Conservation (phyloP, 192 early-diverging fungal genomes). For the Lunasporangiospora selenospora region DNA sequence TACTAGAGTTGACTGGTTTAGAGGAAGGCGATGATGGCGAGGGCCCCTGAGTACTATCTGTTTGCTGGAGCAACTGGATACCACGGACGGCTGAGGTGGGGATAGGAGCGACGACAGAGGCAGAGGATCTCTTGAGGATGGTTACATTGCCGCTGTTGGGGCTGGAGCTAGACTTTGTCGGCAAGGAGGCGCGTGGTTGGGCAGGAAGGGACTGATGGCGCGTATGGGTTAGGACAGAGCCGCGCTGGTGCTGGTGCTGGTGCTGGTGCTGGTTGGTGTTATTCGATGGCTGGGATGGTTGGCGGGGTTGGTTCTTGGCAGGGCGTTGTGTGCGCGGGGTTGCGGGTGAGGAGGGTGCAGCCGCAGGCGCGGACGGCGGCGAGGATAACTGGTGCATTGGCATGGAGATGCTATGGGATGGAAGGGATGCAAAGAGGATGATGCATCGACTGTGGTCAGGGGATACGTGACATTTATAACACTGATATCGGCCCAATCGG, state of each 20-base stretch:
- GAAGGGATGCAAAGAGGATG: slow-evolving; percentile 2
- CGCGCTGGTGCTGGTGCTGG: slow-evolving; percentile 3
- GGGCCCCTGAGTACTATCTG: no score
- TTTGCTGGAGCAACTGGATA: slow-evolving; percentile 6
- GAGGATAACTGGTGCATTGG: no score
- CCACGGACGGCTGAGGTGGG: slow-evolving; percentile 1
- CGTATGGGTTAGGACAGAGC: slow-evolving; percentile 11
- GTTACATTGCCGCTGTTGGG: not conserved
- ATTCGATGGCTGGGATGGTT: not conserved
- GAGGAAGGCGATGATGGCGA: no score
- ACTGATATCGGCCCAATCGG: not conserved
- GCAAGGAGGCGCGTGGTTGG: slow-evolving; percentile 11
- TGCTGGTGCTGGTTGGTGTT: not conserved
- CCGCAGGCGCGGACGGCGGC: slow-evolving; percentile 2
- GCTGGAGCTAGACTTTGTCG: not conserved
- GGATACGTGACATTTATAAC: slow-evolving; percentile 12
- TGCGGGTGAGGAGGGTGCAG: slow-evolving; percentile 14
- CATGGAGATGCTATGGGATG: no score
- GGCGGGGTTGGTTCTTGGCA: not conserved
- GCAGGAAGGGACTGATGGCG: slow-evolving; percentile 31
- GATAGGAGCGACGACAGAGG: slow-evolving; percentile 1
- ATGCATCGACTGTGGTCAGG: slow-evolving; percentile 4
- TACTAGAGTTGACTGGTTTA: no score
- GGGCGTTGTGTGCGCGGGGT: not conserved
- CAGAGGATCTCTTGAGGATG: slow-evolving; percentile 17